phyloP scores from a whole-genome alignment of 176 grass and related monocot genomes.

The Avena atlantica region DNA sequence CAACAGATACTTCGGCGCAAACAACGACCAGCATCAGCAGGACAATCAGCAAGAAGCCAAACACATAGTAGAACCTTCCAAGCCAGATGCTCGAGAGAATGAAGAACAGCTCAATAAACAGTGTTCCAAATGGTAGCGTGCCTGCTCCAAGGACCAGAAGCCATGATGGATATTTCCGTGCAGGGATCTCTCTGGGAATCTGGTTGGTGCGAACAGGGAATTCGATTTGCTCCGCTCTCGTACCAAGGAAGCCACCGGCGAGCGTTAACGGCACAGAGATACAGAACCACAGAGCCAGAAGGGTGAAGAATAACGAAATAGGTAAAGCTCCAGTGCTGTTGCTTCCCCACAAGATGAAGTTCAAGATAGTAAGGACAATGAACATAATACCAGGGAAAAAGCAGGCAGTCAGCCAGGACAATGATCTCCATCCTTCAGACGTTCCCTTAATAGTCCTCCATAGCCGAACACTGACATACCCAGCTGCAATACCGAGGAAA shows the following conservation, averaged over 20 bases:
- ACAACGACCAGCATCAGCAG: slow-evolving; percentile 68
- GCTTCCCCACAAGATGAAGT: slow-evolving; percentile 82
- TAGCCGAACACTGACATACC: slow-evolving; percentile 64
- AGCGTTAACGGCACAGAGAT: slow-evolving; percentile 84
- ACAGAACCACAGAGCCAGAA: slow-evolving; percentile 82
- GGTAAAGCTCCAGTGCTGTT: slow-evolving; percentile 84
- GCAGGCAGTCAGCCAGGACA: slow-evolving; percentile 79
- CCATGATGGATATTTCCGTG: slow-evolving; percentile 79
- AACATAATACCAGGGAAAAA: slow-evolving; percentile 86
- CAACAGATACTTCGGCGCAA: slow-evolving; percentile 77
- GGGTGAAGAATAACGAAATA: slow-evolving; percentile 83
- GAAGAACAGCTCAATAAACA: slow-evolving; percentile 92
- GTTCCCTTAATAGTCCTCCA: slow-evolving; percentile 80
- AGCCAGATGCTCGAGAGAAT: slow-evolving; percentile 90
- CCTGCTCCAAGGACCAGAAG: slow-evolving; percentile 83
- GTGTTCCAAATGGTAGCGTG: slow-evolving; percentile 71
- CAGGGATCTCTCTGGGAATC: slow-evolving; percentile 83
- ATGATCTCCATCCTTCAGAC: slow-evolving; percentile 71
- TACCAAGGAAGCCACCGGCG: slow-evolving; percentile 68
- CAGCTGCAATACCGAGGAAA: slow-evolving; percentile 79
- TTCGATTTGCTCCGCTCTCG: slow-evolving; percentile 66
- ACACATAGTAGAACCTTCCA: slow-evolving; percentile 91
- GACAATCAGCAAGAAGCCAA: slow-evolving; percentile 86
- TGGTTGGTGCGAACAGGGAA: slow-evolving; percentile 84
- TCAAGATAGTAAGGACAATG: slow-evolving; percentile 66